Evolutionary conservation across 805 yeast genomes (phyloP), one percentile per base, ranked within the genome.

Genomic region (Hanseniaspora vineae): DNA sequence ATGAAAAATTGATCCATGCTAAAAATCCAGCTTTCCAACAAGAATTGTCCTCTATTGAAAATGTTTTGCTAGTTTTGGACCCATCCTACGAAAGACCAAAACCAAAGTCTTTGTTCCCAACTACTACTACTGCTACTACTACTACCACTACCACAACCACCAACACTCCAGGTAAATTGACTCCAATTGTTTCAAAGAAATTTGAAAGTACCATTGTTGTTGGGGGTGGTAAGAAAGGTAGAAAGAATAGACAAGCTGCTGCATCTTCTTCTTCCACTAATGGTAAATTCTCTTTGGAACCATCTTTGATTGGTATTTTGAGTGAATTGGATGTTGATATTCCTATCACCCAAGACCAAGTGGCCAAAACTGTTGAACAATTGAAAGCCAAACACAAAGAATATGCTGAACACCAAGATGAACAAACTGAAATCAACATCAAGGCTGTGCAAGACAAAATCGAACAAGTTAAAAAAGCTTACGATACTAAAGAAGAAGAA

Each of bases 11-110:
- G 70, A 75, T 78, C 46, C 84, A 78, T 52, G 88, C 88, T 44
- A 61, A 63, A 44, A 77, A 84, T 29, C 96, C 97, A 31, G 97
- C 97, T 29, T 89, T 83, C 68, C 77, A 81, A 50, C 68, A 68
- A 42, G 95, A 92, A 68, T 81, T 90, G 58, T 73, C 73, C 54
- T 71, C 81, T 52, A 84, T 92, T 58, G 85, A 88, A 65, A 69
- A 75, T 48, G 72, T 88, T 61, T 72, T 89, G 62, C 60, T 68
- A 35, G 77, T 77, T 66, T 85, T 92, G 56, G 95, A 88, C 61
- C 92, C 94, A 55, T 61, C 81, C 44, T 80, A 77, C 66, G 85
- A 78, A 59, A 78, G 76, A 63, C 78, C 83, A 46, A 68, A 66
- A 29, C 60, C 60, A 46, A 57, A 54, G 42, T 43, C 65, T 31